Percentiles rank a stretch among this genome's conserved stretches.
phyloP scores from a whole-genome alignment of 345 rosid genomes.

The Mangifera indica region DNA sequence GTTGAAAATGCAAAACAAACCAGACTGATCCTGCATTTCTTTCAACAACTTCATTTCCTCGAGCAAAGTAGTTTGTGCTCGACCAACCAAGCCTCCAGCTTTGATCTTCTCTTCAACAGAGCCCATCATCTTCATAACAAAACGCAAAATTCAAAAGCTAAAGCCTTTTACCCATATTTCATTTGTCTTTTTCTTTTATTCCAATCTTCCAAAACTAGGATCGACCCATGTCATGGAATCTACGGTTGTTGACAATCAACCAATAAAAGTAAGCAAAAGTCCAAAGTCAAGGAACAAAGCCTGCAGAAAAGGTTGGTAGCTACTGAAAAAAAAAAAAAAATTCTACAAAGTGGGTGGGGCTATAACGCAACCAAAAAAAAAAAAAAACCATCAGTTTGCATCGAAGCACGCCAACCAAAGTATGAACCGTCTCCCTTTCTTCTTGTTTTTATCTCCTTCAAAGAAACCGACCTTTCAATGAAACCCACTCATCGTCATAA shows the following conservation, averaged over 20 bases:
- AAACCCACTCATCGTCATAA: slow-evolving; percentile 27
- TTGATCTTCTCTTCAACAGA: slow-evolving; percentile 71
- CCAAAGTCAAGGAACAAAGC: slow-evolving; percentile 65
- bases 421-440: slow-evolving; percentile 22
- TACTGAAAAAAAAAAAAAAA: slow-evolving; percentile 18
- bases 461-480: slow-evolving; percentile 59
- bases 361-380: slow-evolving; percentile 28
- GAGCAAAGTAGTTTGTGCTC: slow-evolving; percentile 48
- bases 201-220: slow-evolving; percentile 24
- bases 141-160: slow-evolving; percentile 1
- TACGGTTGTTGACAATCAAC: slow-evolving; percentile 24
- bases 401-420: slow-evolving; percentile 58
- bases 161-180: neutral
- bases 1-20: slow-evolving; percentile 35
- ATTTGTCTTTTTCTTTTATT: neutral
- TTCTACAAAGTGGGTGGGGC: slow-evolving; percentile 40
- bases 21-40: slow-evolving; percentile 85
- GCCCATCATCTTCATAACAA: slow-evolving; percentile 42
- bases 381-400: slow-evolving; percentile 40
- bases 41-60: slow-evolving; percentile 93
- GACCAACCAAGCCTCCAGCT: slow-evolving; percentile 35
- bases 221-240: slow-evolving; percentile 41
- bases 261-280: slow-evolving; percentile 30
- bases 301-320: slow-evolving; percentile 36
- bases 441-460: slow-evolving; percentile 27